Conservation (phyloP, 2,329 filamentous ascomycete genomes). For the Aspergillus versicolor region DNA sequence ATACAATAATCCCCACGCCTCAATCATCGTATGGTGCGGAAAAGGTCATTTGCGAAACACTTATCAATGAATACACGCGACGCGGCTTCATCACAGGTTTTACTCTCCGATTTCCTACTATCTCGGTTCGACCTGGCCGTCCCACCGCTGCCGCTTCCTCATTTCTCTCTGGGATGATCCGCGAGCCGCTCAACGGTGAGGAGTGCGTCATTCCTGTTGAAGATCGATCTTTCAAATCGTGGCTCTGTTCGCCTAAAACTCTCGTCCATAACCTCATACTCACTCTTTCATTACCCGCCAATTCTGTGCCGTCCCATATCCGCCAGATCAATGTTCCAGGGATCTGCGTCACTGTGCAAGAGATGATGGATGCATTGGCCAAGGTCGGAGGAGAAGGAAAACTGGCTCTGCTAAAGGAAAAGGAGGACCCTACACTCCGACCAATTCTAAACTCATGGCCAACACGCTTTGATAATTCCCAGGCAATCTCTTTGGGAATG, state of each 20-base stretch:
- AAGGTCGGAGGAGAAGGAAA: constrained; percentile 56
- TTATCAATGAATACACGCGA: constrained; percentile 64
- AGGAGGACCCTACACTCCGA: constrained; percentile 51
- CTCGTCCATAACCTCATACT: constrained; percentile 56
- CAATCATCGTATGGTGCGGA: constrained; percentile 63
- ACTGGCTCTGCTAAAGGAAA: constrained; percentile 51
- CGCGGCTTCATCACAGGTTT: constrained; percentile 59
- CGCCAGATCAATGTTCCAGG: constrained; percentile 61
- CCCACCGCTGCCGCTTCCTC: constrained; percentile 63
- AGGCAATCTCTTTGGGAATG: constrained; percentile 53
- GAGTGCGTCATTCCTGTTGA: constrained; percentile 55
- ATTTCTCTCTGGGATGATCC: constrained; percentile 63
- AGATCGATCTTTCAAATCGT: constrained; percentile 51
- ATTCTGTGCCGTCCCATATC: constrained; percentile 43
- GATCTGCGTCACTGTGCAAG: constrained; percentile 51
- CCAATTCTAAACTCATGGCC: constrained; percentile 59
- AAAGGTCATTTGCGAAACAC: constrained; percentile 62
- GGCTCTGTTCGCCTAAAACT: constrained; percentile 55
- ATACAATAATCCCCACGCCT: constrained; percentile 56
- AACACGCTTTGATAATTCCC: constrained; percentile 54
- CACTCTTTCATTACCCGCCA: constrained; percentile 45
- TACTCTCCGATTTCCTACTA: constrained; percentile 59
- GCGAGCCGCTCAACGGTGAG: constrained; percentile 60
- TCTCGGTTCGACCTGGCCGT: constrained; percentile 60
- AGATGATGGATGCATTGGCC: constrained; percentile 57